Evolutionary conservation across 768 basidiomycete genomes (phyloP), one percentile per base, ranked within the genome.

Genomic region (Gyrodon lividus): DNA sequence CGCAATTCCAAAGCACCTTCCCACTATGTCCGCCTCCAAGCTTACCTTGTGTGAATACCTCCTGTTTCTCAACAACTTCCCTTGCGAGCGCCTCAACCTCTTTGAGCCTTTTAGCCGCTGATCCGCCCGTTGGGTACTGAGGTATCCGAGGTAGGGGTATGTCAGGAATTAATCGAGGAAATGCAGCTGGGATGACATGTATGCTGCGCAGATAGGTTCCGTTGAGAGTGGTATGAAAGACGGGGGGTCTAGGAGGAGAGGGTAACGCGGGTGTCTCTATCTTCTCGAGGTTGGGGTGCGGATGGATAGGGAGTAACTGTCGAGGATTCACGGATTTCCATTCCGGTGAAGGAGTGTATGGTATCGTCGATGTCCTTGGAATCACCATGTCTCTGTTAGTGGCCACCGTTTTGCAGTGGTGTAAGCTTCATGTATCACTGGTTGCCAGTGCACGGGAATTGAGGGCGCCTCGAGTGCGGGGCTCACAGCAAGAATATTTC

Each of bases 1-100:
- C 63, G 46, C 80, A 84, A 46, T 79, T 83, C 87, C 88, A 91
- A 46, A 92, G 65, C 4, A 79, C 62, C 49, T 55, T 70, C 51
- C 55, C 50, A 43, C 60, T 67, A 9, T 43, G 55, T 19, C 43
- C 17, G 3, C 48, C 56, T 3, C 17, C 39, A n/a, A 70, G 48
- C 17, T 33, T 54, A n/a, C 60, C 62, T n/a, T 50, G 16, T 5
- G 46, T 48, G 37, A 61, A 58, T 9, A 39, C 35, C 1, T 20
- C n/a, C 37, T 60, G 57, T 8, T 51, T 57, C 48, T 56, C 54
- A 19, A 51, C 42, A 5, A 64, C 58, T 41, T 68, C 56, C 23
- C 57, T 61, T 9, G 38, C 47, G 13, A 70, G 43, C 14, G 8
- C 24, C 4, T 52, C 42, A 7, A 54, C 7, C 42, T 50, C 50